Percentiles rank a stretch among this genome's conserved stretches.
Evolutionary conservation across 306 rosid genomes (phyloP).

Genomic region (Cucumis melo): DNA sequence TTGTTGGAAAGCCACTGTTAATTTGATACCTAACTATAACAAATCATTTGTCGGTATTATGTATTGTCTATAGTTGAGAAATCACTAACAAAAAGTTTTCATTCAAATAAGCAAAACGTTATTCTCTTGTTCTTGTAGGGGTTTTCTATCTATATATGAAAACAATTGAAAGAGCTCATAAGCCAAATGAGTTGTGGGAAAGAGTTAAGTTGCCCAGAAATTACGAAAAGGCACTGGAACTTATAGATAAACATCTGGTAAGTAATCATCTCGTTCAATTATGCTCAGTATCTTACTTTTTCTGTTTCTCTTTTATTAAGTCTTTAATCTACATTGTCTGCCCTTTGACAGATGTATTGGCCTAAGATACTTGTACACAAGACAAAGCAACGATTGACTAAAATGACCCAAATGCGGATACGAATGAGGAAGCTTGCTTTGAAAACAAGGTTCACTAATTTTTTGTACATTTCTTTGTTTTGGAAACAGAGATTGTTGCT

Average conservation of each 20-base stretch:
- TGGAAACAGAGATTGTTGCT: not conserved
- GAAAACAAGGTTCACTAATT: constrained; percentile 52
- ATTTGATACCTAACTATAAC: not conserved
- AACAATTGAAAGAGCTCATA: constrained; percentile 91
- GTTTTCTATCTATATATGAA: constrained; percentile 92
- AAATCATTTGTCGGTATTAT: not conserved
- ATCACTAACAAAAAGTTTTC: not conserved
- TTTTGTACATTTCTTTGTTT: not conserved
- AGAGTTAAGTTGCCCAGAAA: constrained; percentile 86
- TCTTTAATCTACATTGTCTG: not conserved
- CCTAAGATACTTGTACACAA: constrained; percentile 87
- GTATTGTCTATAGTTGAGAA: not conserved
- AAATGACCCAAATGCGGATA: constrained; percentile 93
- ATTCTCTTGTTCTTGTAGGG: constrained; percentile 31
- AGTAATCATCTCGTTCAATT: not conserved
- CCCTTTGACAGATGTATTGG: constrained; percentile 62
- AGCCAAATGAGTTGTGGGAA: constrained; percentile 86
- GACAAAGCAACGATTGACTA: constrained; percentile 76
- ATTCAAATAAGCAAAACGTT: not conserved
- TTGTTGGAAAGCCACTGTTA: not conserved
- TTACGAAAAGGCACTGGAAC: constrained; percentile 75
- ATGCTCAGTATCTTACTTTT: not conserved
- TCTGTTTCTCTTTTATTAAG: not conserved
- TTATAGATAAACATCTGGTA: constrained; percentile 84
- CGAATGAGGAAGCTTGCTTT: constrained; percentile 87